Evolutionary conservation across 129 eudicot species (phyloP).

Genomic region (Glebionis coronaria): DNA sequence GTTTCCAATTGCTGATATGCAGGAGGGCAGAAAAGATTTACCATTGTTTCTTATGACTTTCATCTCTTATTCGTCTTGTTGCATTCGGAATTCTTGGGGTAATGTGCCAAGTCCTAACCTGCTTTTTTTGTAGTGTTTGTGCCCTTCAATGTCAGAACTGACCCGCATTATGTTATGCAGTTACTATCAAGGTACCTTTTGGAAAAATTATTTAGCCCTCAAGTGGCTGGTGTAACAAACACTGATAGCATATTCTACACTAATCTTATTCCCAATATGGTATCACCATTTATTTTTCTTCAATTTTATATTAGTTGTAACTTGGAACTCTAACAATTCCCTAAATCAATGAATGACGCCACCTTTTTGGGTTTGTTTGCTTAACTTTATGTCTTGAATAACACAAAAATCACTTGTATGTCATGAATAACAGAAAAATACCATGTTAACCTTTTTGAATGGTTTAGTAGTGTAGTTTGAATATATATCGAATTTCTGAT

Average conservation of each 20-base stretch:
- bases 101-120: conserved; percentile 22
- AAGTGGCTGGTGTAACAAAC: conserved; percentile 58
- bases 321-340: not conserved
- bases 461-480: too few relatives aligned
- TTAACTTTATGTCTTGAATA: too few relatives aligned
- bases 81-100: conserved; percentile 90
- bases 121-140: not conserved
- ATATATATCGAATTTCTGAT: too few relatives aligned
- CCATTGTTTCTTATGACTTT: conserved; percentile 52
- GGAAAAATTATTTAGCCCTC: conserved; percentile 79
- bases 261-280: conserved; percentile 95
- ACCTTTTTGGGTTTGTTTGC: too few relatives aligned
- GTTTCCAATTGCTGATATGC: conserved; percentile 14
- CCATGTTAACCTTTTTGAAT: too few relatives aligned
- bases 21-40: conserved; percentile 41
- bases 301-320: conserved; percentile 8
- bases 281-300: conserved; percentile 37
- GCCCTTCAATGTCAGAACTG: not conserved
- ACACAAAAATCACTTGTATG: too few relatives aligned
- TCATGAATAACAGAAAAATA: too few relatives aligned
- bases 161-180: conserved; percentile 31
- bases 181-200: conserved; percentile 67
- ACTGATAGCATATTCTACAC: conserved; percentile 65
- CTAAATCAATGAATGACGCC: too few relatives aligned
- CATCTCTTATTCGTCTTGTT: conserved; percentile 68